Evolutionary conservation across 1,139 yeast species (phyloP).

Genomic region (Nadsonia commutata): DNA sequence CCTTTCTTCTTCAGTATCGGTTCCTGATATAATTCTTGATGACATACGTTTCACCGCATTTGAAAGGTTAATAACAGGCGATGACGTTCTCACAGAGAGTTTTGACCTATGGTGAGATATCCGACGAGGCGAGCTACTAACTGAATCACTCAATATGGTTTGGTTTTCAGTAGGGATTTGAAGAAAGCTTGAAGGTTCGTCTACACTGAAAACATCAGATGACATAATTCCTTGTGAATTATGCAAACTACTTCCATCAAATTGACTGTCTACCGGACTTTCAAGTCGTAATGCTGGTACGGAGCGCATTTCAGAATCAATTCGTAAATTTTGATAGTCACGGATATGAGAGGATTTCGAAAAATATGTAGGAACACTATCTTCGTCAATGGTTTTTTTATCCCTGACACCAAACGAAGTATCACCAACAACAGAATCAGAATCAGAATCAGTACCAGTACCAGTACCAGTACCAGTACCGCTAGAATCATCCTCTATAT

Average conservation of each 20-base stretch:
- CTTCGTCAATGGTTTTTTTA: not conserved
- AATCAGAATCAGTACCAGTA: not conserved
- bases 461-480: too few species aligned
- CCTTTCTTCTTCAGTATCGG: not conserved
- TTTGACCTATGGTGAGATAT: not conserved
- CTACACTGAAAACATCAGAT: not conserved
- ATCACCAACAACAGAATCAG: not conserved
- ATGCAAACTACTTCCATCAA: not conserved
- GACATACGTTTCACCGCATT: conserved; percentile 5
- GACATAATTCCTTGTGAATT: not conserved
- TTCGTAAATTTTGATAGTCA: not conserved
- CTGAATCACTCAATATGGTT: too few species aligned
- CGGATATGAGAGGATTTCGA: not conserved
- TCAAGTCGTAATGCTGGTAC: not conserved
- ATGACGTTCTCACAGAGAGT: not conserved
- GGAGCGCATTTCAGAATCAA: not conserved
- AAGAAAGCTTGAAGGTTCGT: not conserved
- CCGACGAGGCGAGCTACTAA: too few species aligned
- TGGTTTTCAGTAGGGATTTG: not conserved
- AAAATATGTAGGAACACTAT: not conserved
- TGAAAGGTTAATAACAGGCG: conserved; percentile 4
- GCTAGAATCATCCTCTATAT: not conserved
- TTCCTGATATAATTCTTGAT: not conserved
- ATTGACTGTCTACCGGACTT: not conserved
- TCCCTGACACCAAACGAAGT: not conserved